Base-by-base conservation (phyloP, 2,329 filamentous ascomycete species). In the Monilinia polystroma region DNA sequence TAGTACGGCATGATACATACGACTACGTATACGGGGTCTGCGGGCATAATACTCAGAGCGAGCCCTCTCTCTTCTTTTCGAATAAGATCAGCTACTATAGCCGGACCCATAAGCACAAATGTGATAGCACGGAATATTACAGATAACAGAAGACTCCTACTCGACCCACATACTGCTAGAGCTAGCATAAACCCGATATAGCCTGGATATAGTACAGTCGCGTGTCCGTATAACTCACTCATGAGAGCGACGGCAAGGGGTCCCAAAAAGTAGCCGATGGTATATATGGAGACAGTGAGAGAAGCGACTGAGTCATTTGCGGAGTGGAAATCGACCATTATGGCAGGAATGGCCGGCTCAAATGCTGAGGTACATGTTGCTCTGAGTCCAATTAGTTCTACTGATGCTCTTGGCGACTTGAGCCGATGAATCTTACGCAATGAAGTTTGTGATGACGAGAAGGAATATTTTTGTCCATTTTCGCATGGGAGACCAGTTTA, bases 31-130 rank as follows among this genome's bases (percentile, higher is more conserved):
- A 23, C 57, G 16, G 57, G 57, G 20, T 43, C 57, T 1, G 26
- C 45, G 32, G 57, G 35, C 57, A 59, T 59, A 35, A 59, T 35
- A 23, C 57, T 59, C 43, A 59, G 23, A 0, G 57, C 57, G 7
- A 49, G n/a, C 32, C 41, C 57, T 49, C 43, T 59, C 29, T 4
- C 11, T 23, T 49, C 57, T n/a, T 43, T 59, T 2, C 26, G 41
- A 23, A 59, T 59, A 35, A 59, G 57, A 49, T 59, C 57, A 16
- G 57, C 43, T 43, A 59, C 57, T 8, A 59, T 59, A 2, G 43
- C 57, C 20, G 57, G 57, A 23, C 57, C 26, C 32, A 59, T 59
- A 16, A 59, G 57, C 14, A 59, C 57, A 8, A 59, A 59, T 3
- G 43, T 59, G 20, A 59, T 59, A 59, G 41, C 57, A 59, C 57